Conservation (phyloP, 306 rosid genomes). For the Cicer cuneatum region DNA sequence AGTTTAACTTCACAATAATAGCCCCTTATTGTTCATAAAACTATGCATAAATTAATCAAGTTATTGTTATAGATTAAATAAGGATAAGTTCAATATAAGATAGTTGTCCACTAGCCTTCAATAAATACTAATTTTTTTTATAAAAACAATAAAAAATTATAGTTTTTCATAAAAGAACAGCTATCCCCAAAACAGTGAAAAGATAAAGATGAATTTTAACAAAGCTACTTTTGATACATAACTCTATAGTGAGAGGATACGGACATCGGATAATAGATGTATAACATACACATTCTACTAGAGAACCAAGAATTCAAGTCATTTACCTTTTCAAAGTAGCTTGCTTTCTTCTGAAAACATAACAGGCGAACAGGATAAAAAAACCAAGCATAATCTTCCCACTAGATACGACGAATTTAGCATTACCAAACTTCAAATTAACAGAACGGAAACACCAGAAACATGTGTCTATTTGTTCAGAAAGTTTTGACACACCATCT, state of each 20-base stretch:
- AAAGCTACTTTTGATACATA: slow-evolving; percentile 9
- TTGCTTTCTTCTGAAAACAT: slow-evolving; percentile 64
- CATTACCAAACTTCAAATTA: slow-evolving; percentile 69
- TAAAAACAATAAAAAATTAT: too few species aligned
- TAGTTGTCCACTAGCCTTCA: slow-evolving; percentile 20
- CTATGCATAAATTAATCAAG: not conserved
- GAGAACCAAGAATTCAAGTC: not conserved
- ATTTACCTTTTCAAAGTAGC: slow-evolving; percentile 64
- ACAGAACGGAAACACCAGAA: slow-evolving; percentile 71
- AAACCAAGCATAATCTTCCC: slow-evolving; percentile 67
- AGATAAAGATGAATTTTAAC: slow-evolving; percentile 18
- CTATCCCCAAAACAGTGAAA: slow-evolving; percentile 1
- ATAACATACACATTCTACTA: not conserved
- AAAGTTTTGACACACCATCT: slow-evolving; percentile 53
- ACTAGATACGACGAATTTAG: slow-evolving; percentile 60
- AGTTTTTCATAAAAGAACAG: not conserved
- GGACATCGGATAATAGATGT: not conserved
- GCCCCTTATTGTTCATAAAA: not conserved
- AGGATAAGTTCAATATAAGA: slow-evolving; percentile 20
- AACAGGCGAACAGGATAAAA: slow-evolving; percentile 60
- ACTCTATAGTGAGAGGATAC: slow-evolving; percentile 4
- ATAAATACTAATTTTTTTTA: not conserved
- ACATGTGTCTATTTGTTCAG: slow-evolving; percentile 62
- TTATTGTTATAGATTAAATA: slow-evolving; percentile 14
- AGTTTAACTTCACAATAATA: slow-evolving; percentile 9